Base-by-base conservation (phyloP, 768 basidiomycete species). In the Lactarius hengduanensis region DNA sequence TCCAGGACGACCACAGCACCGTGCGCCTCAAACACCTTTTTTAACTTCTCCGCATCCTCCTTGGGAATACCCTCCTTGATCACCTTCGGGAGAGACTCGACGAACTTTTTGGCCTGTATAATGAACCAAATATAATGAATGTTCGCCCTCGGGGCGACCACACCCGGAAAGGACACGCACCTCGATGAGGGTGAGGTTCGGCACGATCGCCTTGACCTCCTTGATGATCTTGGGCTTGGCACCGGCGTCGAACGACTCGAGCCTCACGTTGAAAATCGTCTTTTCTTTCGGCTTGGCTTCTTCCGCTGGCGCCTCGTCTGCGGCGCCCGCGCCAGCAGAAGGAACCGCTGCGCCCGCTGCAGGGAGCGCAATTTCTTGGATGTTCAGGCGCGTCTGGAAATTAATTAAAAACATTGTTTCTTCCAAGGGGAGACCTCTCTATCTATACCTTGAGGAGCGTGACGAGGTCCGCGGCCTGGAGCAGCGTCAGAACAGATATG, bases 171-270 rank as follows among this genome's bases (percentile, higher is more conserved):
- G 32, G n/a, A 30, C 28, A 32, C 94, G 74, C 73, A 97, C 96
- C 76, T 98, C 97, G 70, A 98, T 96, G 73, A 99, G 85, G 61
- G 94, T 98, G 76, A 99, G 88, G 78, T 92, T 95, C 30, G 97
- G 94, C 67, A 96, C 89, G 69, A 98, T 75, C 7, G 92, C 92
- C 83, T 99, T 99, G 72, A 99, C 93, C 79, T 98, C 97, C 72
- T 92, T 87, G 74, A 99, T 99, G 73, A 98, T 87, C 81, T 99
- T 99, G 34, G 97, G 91, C 78, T 99, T 99, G 61, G 92, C 82
- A 13, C 85, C 82, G 2, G 94, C 86, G 68, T 97, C 96, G 73
- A 98, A 97, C 57, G 94, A 94, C 75, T 96, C 94, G 50, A 99
- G 84, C 78, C 87, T 94, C 74, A 98, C 91, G 72, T 89, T 96